Conservation (phyloP, 495 filamentous ascomycete species). For the Lasiosphaeris hirsuta region DNA sequence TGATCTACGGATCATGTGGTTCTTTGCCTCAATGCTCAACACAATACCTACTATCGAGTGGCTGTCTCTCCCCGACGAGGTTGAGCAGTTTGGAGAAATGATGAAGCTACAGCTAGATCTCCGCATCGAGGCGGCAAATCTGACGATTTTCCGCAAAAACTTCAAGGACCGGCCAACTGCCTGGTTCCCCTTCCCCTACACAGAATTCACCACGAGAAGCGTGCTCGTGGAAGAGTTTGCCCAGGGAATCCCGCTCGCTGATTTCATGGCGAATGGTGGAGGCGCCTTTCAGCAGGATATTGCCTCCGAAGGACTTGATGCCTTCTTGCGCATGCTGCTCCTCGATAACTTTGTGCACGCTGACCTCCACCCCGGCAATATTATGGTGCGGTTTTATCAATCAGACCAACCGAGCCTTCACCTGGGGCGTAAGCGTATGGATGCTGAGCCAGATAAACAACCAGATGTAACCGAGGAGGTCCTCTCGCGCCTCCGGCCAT, state of each 20-base stretch:
- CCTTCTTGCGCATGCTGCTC: conserved; percentile 96
- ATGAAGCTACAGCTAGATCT: conserved; percentile 96
- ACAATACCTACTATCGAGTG: conserved; percentile 93
- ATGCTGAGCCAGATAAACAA: conserved; percentile 45
- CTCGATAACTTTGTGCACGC: conserved; percentile 98
- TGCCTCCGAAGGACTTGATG: conserved; percentile 91
- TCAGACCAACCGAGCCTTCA: conserved; percentile 61
- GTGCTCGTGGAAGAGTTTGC: conserved; percentile 96
- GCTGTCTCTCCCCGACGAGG: conserved; percentile 95
- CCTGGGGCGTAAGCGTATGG: conserved; percentile 36
- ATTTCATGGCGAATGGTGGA: conserved; percentile 86
- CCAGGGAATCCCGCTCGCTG: conserved; percentile 84
- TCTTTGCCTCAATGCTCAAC: conserved; percentile 85
- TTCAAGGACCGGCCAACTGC: conserved; percentile 88
- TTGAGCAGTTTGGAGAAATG: conserved; percentile 93
- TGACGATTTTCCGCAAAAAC: conserved; percentile 82
- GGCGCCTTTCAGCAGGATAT: conserved; percentile 93
- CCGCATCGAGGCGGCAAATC: conserved; percentile 89
- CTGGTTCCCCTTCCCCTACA: conserved; percentile 93
- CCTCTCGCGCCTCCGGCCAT: conserved; percentile 71
- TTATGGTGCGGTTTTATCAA: conserved; percentile 99
- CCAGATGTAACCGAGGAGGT: conserved; percentile 84
- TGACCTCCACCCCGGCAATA: conserved; percentile 97
- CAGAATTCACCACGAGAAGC: conserved; percentile 84
- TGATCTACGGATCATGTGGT: conserved; percentile 88